These are phyloP conservation scores for Pseudoscleropodium purum DNA, from an alignment of 225 moss, liverwort and hornwort genomes.

Conservation along the genomic window DNA sequence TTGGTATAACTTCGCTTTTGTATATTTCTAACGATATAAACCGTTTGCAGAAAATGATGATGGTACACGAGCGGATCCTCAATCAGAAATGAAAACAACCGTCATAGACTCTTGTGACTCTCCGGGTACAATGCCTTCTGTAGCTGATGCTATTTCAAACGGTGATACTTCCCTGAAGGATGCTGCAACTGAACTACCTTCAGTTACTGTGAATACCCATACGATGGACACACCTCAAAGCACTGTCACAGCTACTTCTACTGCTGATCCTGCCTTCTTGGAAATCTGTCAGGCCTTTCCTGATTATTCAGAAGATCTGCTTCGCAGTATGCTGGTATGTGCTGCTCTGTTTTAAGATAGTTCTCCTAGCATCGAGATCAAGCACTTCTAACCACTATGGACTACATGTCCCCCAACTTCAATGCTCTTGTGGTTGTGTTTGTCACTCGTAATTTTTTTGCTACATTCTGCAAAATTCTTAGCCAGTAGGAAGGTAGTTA, in stretches of 20 bases:
- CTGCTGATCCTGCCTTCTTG: constrained; percentile 23
- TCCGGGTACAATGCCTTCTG: background rate
- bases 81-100: background rate
- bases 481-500: background rate
- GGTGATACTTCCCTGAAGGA: background rate
- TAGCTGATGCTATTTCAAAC: background rate
- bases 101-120: background rate
- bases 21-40: background rate
- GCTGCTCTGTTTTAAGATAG: background rate
- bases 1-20: background rate
- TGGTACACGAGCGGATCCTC: background rate
- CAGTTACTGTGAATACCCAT: background rate
- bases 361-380: background rate
- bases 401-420: background rate
- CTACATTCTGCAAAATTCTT: background rate
- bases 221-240: background rate
- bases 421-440: background rate
- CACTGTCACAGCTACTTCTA: background rate
- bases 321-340: constrained; percentile 51
- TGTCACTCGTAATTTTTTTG: background rate
- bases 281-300: constrained; percentile 30
- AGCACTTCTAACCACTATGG: background rate
- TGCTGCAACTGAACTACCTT: background rate
- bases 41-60: constrained; percentile 21
- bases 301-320: constrained; percentile 45